A percentile compares a stretch with the other conserved stretches of the same genome.
phyloP scores from a whole-genome alignment of 768 basidiomycete species.

The Candolleomyces eurysporus region DNA sequence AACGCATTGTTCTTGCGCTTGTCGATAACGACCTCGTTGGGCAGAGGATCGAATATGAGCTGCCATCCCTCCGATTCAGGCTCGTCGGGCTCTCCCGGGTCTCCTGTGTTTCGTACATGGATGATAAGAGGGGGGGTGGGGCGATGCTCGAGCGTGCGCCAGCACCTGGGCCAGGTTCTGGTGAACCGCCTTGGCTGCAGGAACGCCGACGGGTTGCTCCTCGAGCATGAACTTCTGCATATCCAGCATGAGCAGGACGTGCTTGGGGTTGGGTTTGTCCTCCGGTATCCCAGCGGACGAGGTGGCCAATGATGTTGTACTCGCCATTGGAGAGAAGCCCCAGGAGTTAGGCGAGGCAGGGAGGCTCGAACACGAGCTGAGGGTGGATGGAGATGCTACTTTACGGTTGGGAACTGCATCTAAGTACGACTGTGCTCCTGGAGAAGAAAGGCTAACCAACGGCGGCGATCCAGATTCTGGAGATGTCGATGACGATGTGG shows the following conservation, averaged over 20 bases:
- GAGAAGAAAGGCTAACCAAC: neutral
- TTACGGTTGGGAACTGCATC: neutral
- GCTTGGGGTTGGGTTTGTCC: constrained; percentile 13
- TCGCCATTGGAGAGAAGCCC: neutral
- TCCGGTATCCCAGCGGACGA: neutral
- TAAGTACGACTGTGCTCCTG: neutral
- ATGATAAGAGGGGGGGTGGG: constrained; percentile 55
- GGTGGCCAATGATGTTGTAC: neutral
- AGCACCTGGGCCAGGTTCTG: constrained; percentile 52
- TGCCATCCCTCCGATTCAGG: constrained; percentile 56
- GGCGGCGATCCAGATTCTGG: neutral
- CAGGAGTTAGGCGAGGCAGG: neutral
- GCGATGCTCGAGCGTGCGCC: constrained; percentile 43
- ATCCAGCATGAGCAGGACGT: constrained; percentile 60
- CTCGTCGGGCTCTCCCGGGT: constrained; percentile 59
- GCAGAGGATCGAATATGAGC: constrained; percentile 51
- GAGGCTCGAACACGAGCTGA: neutral
- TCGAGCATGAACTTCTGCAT: constrained; percentile 52
- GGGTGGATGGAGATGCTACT: neutral
- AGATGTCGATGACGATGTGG: neutral
- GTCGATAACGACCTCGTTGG: constrained; percentile 56
- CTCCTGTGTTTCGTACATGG: constrained; percentile 68
- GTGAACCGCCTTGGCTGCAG: constrained; percentile 38
- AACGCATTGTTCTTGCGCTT: constrained; percentile 74
- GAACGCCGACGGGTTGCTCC: constrained; percentile 49